Evolutionary conservation across 805 yeast species (phyloP), one percentile per base, ranked within the genome.

Genomic region (Myxozyma kluyveri): DNA sequence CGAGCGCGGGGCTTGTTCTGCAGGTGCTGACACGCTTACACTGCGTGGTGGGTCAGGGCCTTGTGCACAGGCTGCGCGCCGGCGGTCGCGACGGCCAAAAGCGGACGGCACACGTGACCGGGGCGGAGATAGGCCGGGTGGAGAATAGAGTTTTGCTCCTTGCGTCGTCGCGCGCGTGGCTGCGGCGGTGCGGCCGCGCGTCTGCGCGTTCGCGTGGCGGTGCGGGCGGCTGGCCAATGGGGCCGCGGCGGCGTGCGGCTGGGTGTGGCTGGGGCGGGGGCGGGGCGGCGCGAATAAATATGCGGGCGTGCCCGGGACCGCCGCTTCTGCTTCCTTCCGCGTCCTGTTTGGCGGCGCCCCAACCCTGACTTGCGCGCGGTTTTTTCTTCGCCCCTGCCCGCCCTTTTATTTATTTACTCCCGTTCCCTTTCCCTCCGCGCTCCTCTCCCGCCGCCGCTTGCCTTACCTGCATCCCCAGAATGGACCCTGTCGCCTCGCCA

Each of bases 11-110:
- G n/a, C n/a, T n/a, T n/a, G n/a, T n/a, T n/a, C n/a, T n/a, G n/a
- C n/a, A n/a, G n/a, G n/a, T n/a, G n/a, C n/a, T n/a, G n/a, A n/a
- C n/a, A n/a, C n/a, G n/a, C n/a, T n/a, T n/a, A n/a, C n/a, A n/a
- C n/a, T n/a, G n/a, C n/a, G n/a, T n/a, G n/a, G n/a, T n/a, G n/a
- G n/a, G n/a, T n/a, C n/a, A n/a, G n/a, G n/a, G n/a, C 12, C 12
- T 14, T 9, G 33, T 29, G 33, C 33, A 29, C 14, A 47, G 84
- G 84, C 64, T 69, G 73, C 44, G 76, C 18, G 38, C 21, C 38
- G 38, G 18, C 9, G 38, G 5, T 18, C 12, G 32, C 26, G 23
- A 9, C 21, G 21, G 7, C 39, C 40, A 33, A 44, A 33, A 22
- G 33, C 42, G 46, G 42, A 24, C 23, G 23, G 29, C 33, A 29